Conservation (phyloP, 345 rosid species). For the Heritiera fomes region DNA sequence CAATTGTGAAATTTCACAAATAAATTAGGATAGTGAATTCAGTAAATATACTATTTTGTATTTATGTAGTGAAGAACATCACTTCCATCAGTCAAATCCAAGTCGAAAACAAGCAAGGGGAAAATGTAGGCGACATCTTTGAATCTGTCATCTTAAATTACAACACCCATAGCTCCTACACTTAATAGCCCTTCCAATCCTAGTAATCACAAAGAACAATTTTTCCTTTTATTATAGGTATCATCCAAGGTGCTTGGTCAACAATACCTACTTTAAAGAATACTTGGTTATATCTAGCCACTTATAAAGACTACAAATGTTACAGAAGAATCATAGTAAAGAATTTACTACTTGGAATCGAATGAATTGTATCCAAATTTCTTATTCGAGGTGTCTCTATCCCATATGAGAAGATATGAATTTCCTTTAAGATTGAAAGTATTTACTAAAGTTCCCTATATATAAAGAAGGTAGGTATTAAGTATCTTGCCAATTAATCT, state of each 20-base stretch:
- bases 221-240: neutral
- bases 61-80: neutral
- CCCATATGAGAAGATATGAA: too few relatives aligned
- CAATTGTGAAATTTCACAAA: neutral
- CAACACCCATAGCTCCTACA: neutral
- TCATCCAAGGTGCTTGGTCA: neutral
- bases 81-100: neutral
- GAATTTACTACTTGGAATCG: too few relatives aligned
- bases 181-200: slow-evolving; percentile 13
- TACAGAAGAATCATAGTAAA: too few relatives aligned
- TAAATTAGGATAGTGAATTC: neutral
- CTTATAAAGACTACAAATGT: too few relatives aligned
- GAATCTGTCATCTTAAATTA: neutral
- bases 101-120: neutral
- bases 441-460: too few relatives aligned
- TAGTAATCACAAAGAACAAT: slow-evolving; percentile 6
- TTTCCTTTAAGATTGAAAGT: too few relatives aligned
- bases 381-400: too few relatives aligned
- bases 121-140: neutral
- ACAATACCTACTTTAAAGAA: neutral
- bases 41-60: neutral
- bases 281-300: too few relatives aligned
- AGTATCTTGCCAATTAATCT: too few relatives aligned
- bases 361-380: too few relatives aligned
- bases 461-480: too few relatives aligned